A percentile compares a stretch with the other conserved stretches of the same genome.
Evolutionary conservation across 1,284 basidiomycete species (phyloP).

Genomic region (Xerocomus nothofagi): DNA sequence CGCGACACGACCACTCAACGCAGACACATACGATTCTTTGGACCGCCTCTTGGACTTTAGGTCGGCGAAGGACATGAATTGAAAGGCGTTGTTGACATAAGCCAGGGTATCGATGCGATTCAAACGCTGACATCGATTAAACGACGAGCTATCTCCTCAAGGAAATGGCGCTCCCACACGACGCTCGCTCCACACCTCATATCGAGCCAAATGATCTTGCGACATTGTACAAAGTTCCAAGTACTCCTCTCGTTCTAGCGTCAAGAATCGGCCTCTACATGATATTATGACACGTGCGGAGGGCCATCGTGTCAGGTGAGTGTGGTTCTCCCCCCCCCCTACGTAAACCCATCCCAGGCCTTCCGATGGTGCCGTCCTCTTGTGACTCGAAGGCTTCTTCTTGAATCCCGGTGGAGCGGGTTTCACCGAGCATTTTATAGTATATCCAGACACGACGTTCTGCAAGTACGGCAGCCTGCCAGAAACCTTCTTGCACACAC

Average conservation of each 20-base stretch:
- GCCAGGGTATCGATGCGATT: too few species aligned
- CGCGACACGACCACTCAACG: conserved; percentile 22
- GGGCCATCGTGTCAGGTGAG: conserved; percentile 15
- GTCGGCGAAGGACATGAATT: conserved; percentile 36
- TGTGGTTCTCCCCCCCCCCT: neutral
- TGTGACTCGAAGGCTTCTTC: conserved; percentile 9
- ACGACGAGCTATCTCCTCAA: too few species aligned
- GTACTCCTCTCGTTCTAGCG: neutral
- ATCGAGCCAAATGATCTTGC: too few species aligned
- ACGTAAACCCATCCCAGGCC: neutral
- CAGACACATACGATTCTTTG: conserved; percentile 35
- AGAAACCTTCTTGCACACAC: conserved; percentile 1
- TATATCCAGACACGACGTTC: conserved; percentile 9
- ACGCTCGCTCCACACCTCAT: neutral
- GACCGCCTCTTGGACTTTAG: conserved; percentile 28
- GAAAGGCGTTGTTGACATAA: conserved; percentile 11
- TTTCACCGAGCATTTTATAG: conserved; percentile 10
- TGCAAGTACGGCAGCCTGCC: neutral
- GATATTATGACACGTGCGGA: too few species aligned
- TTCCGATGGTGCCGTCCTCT: neutral
- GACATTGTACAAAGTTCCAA: too few species aligned
- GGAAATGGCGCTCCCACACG: too few species aligned
- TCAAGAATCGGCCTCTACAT: neutral
- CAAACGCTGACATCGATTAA: too few species aligned
- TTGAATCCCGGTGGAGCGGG: conserved; percentile 1